Conservation (phyloP, 305 asterid genomes). For the Solanum hybrid region DNA sequence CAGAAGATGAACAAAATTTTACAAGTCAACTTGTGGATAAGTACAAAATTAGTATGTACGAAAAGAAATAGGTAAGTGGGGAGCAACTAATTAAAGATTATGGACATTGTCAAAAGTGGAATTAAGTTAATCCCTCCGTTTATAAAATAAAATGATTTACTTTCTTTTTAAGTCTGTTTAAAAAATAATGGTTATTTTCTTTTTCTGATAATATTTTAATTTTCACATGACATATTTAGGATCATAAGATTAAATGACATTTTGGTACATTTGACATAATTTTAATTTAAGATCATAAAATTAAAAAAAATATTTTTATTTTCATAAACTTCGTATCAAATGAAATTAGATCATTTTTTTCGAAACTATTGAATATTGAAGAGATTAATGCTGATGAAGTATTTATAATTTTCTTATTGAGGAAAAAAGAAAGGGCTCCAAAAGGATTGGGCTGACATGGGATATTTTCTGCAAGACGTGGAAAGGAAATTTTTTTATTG, state of each 20-base stretch:
- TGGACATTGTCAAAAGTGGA: not conserved
- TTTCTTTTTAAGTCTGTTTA: too few relatives aligned
- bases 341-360: not conserved
- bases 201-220: too few relatives aligned
- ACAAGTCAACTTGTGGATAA: not conserved
- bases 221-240: too few relatives aligned
- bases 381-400: not conserved
- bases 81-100: not conserved
- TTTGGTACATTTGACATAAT: too few relatives aligned
- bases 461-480: not conserved
- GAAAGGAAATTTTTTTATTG: not conserved
- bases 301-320: too few relatives aligned
- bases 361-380: not conserved
- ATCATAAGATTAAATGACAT: too few relatives aligned
- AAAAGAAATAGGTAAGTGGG: not conserved
- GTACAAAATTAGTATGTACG: not conserved
- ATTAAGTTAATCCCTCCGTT: not conserved
- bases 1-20: not conserved
- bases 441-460: not conserved
- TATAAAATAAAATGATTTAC: too few relatives aligned
- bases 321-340: too few relatives aligned
- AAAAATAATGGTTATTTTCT: too few relatives aligned
- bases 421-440: not conserved
- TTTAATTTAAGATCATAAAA: too few relatives aligned
- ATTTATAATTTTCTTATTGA: not conserved